Base-by-base conservation (phyloP, 768 basidiomycete species). In the Tricholoma sp. region DNA sequence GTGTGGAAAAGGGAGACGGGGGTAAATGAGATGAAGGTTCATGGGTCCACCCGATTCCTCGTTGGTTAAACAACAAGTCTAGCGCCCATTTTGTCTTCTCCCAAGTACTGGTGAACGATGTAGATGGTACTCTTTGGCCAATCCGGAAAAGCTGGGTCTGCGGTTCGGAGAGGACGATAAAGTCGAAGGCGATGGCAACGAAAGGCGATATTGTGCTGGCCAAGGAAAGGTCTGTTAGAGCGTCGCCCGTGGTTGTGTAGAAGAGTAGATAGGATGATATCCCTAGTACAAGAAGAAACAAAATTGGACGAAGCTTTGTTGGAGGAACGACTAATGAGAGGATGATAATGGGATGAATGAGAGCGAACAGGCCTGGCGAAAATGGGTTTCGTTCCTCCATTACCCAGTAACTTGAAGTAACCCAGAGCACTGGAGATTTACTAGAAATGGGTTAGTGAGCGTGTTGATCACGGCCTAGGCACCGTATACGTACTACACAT, bases 21-120 rank as follows among this genome's bases (percentile, higher is more conserved):
- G 51, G 66, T 53, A 58, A 62, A 53, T 51, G 60, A 31, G 17
- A 32, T 5, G 57, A 59, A 2, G 66, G 63, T 57, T 70, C 68
- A 42, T 71, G 69, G 15, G 65, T 60, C 72, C 72, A 75, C 32
- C 72, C 68, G 7, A 75, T 65, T 13, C 74, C 71, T 33, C 74
- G 65, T 1, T 70, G 66, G 39, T 66, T 73, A 36, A 62, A 59
- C 39, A 66, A 64, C 13, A 75, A 62, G 41, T 65, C 60, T 17
- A 66, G 54, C 20, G 69, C 66, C 73, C 74, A 74, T 39, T 52
- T 53, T 3, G 69, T n/a, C 8, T 71, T 63, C 9, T 60, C 24
- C 24, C 52, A 57, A 33, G 68, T 57, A n/a, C 37, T 53, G 0
- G 66, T 50, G 29, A 55, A 44, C 6, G 50, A 51, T 9, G 55